Evolutionary conservation across 148 eudicot species (phyloP).

Genomic region (Cornus kousa): DNA sequence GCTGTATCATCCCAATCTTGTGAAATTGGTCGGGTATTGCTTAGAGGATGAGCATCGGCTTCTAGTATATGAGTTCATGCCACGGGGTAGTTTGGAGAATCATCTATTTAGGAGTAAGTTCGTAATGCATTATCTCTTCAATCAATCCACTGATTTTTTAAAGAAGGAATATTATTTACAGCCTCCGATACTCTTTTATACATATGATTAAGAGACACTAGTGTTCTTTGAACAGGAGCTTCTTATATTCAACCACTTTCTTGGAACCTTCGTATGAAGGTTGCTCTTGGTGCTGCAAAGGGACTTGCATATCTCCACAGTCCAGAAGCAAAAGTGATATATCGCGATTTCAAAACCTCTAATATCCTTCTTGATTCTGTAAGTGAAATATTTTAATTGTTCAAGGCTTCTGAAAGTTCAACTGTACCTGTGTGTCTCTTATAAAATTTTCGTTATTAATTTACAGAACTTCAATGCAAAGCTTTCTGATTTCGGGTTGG

Average conservation of each 20-base stretch:
- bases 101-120: slow-evolving; percentile 78
- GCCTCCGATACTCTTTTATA: background rate
- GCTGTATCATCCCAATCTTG: slow-evolving; percentile 77
- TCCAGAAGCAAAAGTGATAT: slow-evolving; percentile 74
- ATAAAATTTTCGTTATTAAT: background rate
- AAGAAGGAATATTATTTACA: background rate
- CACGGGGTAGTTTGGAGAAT: slow-evolving; percentile 79
- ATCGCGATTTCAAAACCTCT: slow-evolving; percentile 77
- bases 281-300: slow-evolving; percentile 83
- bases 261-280: slow-evolving; percentile 75
- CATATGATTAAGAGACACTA: background rate
- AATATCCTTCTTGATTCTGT: slow-evolving; percentile 86
- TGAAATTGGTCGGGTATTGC: slow-evolving; percentile 77
- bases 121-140: background rate
- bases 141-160: background rate
- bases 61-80: slow-evolving; percentile 82
- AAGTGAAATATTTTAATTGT: slow-evolving; percentile 22
- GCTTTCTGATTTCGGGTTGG: slow-evolving; percentile 92
- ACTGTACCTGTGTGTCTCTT: background rate
- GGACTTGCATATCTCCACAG: slow-evolving; percentile 88
- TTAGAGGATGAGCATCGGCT: slow-evolving; percentile 82
- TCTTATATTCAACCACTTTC: slow-evolving; percentile 64
- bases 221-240: slow-evolving; percentile 44
- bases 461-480: slow-evolving; percentile 66
- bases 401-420: background rate